phyloP scores from a whole-genome alignment of 2,329 filamentous ascomycete genomes.

The Neofusicoccum sp. region DNA sequence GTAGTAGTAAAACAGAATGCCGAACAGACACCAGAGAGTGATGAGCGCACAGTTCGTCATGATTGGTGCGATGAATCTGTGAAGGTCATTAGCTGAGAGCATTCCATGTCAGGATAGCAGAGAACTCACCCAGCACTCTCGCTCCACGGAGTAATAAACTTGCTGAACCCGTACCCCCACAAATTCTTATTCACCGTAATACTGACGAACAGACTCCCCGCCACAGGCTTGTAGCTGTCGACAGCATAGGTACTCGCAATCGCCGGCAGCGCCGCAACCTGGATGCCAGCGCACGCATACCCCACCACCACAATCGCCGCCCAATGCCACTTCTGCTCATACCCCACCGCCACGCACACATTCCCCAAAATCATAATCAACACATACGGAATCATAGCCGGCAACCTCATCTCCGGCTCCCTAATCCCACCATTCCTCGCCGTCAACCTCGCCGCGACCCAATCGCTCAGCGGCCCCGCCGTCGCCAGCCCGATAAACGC shows the following conservation, averaged over 20 bases:
- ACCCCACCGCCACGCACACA: conserved; percentile 55
- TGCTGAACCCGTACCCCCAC: conserved; percentile 60
- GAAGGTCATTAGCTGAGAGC: background rate
- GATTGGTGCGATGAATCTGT: conserved; percentile 51
- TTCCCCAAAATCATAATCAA: conserved; percentile 58
- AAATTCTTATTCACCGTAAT: conserved; percentile 65
- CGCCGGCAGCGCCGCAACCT: conserved; percentile 59
- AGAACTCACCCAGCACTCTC: conserved; percentile 42
- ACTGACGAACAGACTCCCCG: conserved; percentile 58
- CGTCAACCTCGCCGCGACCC: conserved; percentile 56
- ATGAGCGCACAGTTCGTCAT: conserved; percentile 59
- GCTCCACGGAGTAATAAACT: conserved; percentile 56
- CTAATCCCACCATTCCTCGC: conserved; percentile 54
- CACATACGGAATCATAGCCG: conserved; percentile 57
- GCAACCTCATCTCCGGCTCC: conserved; percentile 59
- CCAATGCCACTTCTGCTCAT: conserved; percentile 55
- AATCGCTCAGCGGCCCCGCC: conserved; percentile 57
- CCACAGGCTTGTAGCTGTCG: conserved; percentile 63
- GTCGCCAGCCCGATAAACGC: conserved; percentile 55
- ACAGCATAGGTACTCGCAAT: conserved; percentile 61
- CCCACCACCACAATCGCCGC: conserved; percentile 58
- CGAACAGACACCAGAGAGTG: conserved; percentile 54
- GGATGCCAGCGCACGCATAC: conserved; percentile 57
- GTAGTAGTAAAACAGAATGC: conserved; percentile 56
- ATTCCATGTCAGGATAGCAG: background rate